Evolutionary conservation across 805 yeast species (phyloP).

Genomic region (Candida qinlingensis): DNA sequence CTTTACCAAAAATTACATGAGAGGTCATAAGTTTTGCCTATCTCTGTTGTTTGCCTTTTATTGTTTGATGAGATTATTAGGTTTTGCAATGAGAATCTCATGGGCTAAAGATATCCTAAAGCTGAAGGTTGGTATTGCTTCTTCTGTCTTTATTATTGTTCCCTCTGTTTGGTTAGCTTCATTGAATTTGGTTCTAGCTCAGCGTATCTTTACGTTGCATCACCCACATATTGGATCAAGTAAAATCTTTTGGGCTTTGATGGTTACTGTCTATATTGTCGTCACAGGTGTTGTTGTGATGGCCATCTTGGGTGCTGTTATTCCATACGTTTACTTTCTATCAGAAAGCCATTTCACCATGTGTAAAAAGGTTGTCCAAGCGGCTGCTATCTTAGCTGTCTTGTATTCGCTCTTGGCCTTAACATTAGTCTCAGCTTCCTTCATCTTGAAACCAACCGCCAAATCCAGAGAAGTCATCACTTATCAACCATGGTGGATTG

Average conservation of each 20-base stretch:
- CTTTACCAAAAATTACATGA: conserved; percentile 39
- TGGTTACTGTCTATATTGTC: conserved; percentile 45
- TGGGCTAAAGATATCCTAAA: conserved; percentile 53
- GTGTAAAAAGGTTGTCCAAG: conserved; percentile 52
- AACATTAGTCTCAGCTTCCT: conserved; percentile 39
- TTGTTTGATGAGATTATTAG: conserved; percentile 47
- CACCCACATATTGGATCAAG: conserved; percentile 67
- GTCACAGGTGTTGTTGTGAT: conserved; percentile 57
- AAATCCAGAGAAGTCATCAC: conserved; percentile 45
- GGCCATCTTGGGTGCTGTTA: conserved; percentile 59
- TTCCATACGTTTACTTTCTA: conserved; percentile 56
- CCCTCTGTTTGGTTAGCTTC: conserved; percentile 57
- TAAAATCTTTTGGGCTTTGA: conserved; percentile 41
- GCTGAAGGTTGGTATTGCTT: conserved; percentile 47
- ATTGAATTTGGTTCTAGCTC: conserved; percentile 60
- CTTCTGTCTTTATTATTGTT: conserved; percentile 49
- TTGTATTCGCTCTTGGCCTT: conserved; percentile 52
- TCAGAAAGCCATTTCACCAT: conserved; percentile 37
- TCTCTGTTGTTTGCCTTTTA: conserved; percentile 50
- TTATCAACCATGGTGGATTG: conserved; percentile 79
- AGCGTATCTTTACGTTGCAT: conserved; percentile 70
- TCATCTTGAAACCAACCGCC: conserved; percentile 47
- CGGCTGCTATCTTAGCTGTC: conserved; percentile 41
- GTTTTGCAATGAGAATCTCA: conserved; percentile 50
- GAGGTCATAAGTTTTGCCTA: conserved; percentile 59